Conservation (phyloP, 2,329 filamentous ascomycete genomes). For the Epichloe glyceriae region DNA sequence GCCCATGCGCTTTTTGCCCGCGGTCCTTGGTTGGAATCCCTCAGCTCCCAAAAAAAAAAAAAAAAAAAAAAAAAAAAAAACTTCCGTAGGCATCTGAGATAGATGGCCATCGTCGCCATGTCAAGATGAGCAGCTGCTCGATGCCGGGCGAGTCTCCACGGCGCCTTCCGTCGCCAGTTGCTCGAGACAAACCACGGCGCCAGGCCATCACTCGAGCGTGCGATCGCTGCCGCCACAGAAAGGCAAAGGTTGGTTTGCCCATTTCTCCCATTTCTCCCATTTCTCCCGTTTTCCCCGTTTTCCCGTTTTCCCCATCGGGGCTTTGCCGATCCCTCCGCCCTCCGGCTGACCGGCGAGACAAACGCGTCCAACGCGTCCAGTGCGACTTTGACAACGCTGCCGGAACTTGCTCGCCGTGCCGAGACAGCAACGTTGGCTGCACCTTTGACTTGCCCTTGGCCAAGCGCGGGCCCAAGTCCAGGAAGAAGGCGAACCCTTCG, state of each 20-base stretch:
- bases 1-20: neutral
- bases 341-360: neutral
- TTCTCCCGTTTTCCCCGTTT: neutral
- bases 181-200: slow-evolving; percentile 8
- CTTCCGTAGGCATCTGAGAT: neutral
- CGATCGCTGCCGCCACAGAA: slow-evolving; percentile 24
- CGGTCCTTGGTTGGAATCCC: neutral
- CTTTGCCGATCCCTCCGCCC: slow-evolving; percentile 1
- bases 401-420: slow-evolving; percentile 20
- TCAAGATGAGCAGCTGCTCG: slow-evolving; percentile 7
- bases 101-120: neutral
- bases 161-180: slow-evolving; percentile 6
- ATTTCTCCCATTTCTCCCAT: neutral
- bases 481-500: slow-evolving; percentile 9
- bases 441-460: slow-evolving; percentile 26
- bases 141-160: slow-evolving; percentile 9
- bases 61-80: too few species aligned
- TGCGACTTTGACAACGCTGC: slow-evolving; percentile 15
- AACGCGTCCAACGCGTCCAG: slow-evolving; percentile 7
- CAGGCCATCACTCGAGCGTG: slow-evolving; percentile 17
- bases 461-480: slow-evolving; percentile 25
- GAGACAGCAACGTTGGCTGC: slow-evolving; percentile 19
- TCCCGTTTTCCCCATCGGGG: slow-evolving; percentile 3
- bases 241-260: slow-evolving; percentile 18
- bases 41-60: too few species aligned